Evolutionary conservation across 495 filamentous ascomycete genomes (phyloP).

Genomic region (Entonaema liquescens): DNA sequence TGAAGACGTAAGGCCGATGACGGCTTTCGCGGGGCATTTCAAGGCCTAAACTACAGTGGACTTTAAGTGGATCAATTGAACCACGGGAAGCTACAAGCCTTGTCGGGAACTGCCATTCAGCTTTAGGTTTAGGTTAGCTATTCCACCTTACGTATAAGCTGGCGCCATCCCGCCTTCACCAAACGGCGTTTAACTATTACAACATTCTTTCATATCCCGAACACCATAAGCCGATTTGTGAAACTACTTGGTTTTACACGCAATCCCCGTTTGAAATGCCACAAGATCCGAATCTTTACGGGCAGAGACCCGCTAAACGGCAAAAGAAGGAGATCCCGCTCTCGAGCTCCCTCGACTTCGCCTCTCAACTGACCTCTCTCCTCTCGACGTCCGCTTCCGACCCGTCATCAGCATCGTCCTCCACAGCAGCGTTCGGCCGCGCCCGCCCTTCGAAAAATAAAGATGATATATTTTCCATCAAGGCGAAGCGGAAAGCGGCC

Average conservation of each 20-base stretch:
- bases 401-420: constrained; percentile 43
- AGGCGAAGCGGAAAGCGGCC: constrained; percentile 69
- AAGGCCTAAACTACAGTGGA: constrained; percentile 19
- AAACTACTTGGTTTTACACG: background rate
- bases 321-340: constrained; percentile 68
- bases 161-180: constrained; percentile 3
- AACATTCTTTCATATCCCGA: constrained; percentile 8
- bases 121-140: background rate
- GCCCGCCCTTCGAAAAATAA: constrained; percentile 73
- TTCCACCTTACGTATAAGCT: constrained; percentile 8
- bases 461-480: constrained; percentile 73
- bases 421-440: constrained; percentile 61
- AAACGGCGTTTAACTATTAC: constrained; percentile 21
- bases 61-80: constrained; percentile 9
- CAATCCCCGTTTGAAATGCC: constrained; percentile 53
- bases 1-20: constrained; percentile 21
- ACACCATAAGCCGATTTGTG: background rate
- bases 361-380: constrained; percentile 77
- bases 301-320: constrained; percentile 70
- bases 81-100: constrained; percentile 12
- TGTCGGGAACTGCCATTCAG: constrained; percentile 3
- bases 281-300: constrained; percentile 75
- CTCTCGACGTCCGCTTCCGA: constrained; percentile 61
- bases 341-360: constrained; percentile 80
- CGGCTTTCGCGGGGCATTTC: constrained; percentile 35